Evolutionary conservation across 345 rosid genomes (phyloP).

Genomic region (Pistacia vera): DNA sequence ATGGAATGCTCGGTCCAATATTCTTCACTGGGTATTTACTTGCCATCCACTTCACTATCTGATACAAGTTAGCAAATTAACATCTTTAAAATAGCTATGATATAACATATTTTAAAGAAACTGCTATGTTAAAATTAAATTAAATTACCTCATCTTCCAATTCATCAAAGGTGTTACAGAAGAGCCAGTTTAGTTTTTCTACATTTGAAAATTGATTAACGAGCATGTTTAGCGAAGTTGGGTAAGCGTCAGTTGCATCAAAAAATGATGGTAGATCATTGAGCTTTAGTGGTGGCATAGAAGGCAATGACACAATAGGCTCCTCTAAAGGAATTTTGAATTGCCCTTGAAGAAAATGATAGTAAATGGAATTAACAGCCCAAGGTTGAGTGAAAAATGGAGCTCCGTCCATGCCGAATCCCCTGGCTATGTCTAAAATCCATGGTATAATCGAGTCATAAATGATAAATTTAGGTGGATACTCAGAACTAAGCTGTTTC

Average conservation of each 20-base stretch:
- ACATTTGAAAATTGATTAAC: slow-evolving; percentile 40
- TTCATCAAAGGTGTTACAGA: slow-evolving; percentile 42
- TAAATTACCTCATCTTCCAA: slow-evolving; percentile 50
- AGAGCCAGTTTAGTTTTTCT: slow-evolving; percentile 32
- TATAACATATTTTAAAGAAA: too few relatives aligned
- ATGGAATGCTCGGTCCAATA: slow-evolving; percentile 43
- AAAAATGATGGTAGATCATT: slow-evolving; percentile 51
- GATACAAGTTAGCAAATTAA: neutral
- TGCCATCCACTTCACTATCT: slow-evolving; percentile 35
- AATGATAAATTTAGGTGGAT: neutral
- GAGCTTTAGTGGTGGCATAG: slow-evolving; percentile 28
- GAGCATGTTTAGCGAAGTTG: slow-evolving; percentile 12
- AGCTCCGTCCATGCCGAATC: neutral
- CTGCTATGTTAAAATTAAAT: too few relatives aligned
- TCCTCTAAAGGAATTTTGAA: neutral
- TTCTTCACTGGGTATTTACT: slow-evolving; percentile 20
- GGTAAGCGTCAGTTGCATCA: slow-evolving; percentile 27
- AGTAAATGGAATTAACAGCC: slow-evolving; percentile 18
- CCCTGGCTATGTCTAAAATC: slow-evolving; percentile 24
- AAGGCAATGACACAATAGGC: slow-evolving; percentile 8
- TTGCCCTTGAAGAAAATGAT: slow-evolving; percentile 16
- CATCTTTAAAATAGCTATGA: neutral
- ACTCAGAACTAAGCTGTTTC: neutral
- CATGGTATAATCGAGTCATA: neutral
- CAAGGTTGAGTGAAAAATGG: slow-evolving; percentile 34